Evolutionary conservation across 805 yeast genomes (phyloP).

Genomic region (Tetrapisispora fleetii): DNA sequence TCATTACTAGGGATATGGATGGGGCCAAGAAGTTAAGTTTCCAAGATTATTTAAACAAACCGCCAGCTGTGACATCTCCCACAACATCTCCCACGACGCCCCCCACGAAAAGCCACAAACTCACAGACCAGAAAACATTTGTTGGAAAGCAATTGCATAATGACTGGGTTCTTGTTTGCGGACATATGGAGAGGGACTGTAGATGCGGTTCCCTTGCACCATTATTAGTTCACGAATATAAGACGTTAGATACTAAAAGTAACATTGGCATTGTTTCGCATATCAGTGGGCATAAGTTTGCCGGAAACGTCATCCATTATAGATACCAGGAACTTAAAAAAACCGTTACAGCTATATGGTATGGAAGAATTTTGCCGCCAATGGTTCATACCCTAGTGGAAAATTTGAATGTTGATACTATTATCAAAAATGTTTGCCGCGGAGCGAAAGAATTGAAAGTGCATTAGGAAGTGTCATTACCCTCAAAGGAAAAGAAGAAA

Average conservation of each 20-base stretch:
- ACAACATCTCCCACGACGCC: not conserved
- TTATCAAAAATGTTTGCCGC: conserved; percentile 6
- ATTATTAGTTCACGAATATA: conserved; percentile 9
- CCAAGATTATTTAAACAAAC: not conserved
- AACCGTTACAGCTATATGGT: conserved; percentile 45
- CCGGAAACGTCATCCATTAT: conserved; percentile 66
- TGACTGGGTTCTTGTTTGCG: conserved; percentile 20
- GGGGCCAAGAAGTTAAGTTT: not conserved
- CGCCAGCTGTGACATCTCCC: not conserved
- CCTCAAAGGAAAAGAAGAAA: too few species aligned
- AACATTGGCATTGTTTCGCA: conserved; percentile 57
- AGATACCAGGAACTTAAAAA: conserved; percentile 5
- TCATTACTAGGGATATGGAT: conserved; percentile 10
- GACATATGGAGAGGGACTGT: conserved; percentile 20
- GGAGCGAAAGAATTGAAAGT: not conserved
- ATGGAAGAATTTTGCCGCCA: conserved; percentile 61
- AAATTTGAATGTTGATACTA: conserved; percentile 32
- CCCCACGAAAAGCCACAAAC: not conserved
- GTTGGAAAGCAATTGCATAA: conserved; percentile 3
- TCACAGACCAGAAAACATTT: conserved; percentile 1
- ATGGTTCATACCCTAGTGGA: conserved; percentile 60
- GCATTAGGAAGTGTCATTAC: not conserved
- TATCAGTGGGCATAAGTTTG: conserved; percentile 78
- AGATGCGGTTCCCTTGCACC: conserved; percentile 22
- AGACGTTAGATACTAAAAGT: conserved; percentile 13